Percentiles rank a stretch among this genome's conserved stretches.
Evolutionary conservation across 2,329 filamentous ascomycete species (phyloP).

Genomic region (Aaosphaeria arxii): DNA sequence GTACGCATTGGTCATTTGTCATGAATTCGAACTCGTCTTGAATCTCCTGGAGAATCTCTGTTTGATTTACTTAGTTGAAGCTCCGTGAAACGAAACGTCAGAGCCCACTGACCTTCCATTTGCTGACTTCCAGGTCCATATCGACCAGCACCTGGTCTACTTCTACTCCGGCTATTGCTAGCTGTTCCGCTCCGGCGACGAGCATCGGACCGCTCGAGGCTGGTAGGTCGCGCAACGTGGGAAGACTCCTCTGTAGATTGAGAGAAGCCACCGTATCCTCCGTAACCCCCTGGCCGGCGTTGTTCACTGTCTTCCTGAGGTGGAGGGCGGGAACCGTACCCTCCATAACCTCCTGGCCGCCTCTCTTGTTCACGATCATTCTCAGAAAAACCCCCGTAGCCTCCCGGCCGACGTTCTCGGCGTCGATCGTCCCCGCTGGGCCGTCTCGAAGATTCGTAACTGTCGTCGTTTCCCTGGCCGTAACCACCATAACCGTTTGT

Average conservation of each 20-base stretch:
- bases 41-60: conserved; percentile 74
- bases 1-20: conserved; percentile 83
- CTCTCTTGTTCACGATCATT: conserved; percentile 1
- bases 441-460: conserved; percentile 13
- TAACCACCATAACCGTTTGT: conserved; percentile 38
- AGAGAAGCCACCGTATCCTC: conserved; percentile 18
- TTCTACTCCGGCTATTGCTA: conserved; percentile 27
- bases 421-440: conserved; percentile 27
- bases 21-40: conserved; percentile 89
- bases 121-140: conserved; percentile 41
- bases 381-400: conserved; percentile 33
- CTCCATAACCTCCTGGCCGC: conserved; percentile 6
- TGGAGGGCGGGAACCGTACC: conserved; percentile 18
- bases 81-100: not conserved
- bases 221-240: conserved; percentile 33
- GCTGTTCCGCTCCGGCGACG: conserved; percentile 37
- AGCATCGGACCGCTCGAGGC: conserved; percentile 42
- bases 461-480: conserved; percentile 20
- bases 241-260: conserved; percentile 21
- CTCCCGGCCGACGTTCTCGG: conserved; percentile 35
- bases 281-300: not conserved
- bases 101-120: conserved; percentile 37
- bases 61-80: not conserved
- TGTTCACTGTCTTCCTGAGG: not conserved
- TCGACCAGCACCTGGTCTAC: conserved; percentile 21